Percentiles rank a stretch among this genome's conserved stretches.
Conservation (phyloP, 208 protist species). For the Leishmania turanica region DNA sequence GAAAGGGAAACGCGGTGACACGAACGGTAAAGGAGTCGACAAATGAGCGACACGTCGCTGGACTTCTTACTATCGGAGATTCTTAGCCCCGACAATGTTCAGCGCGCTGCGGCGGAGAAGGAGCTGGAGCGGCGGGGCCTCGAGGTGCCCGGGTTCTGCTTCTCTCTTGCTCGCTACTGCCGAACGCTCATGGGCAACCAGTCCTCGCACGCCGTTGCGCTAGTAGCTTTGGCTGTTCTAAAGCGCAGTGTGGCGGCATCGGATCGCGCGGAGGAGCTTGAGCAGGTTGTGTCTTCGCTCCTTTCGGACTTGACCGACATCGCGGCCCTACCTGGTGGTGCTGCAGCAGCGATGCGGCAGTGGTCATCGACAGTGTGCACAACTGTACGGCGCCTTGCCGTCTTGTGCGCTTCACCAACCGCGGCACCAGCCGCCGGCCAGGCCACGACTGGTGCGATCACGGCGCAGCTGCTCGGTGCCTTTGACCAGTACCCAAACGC, state of each 20-base stretch:
- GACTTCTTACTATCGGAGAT: conserved; percentile 36
- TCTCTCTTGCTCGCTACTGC: conserved; percentile 27
- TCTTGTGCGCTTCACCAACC: background rate
- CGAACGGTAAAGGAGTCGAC: background rate
- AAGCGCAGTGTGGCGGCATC: conserved; percentile 37
- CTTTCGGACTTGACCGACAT: conserved; percentile 13
- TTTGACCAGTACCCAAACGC: conserved; percentile 12
- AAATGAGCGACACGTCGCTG: conserved; percentile 18
- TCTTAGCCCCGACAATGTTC: conserved; percentile 51
- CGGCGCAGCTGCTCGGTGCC: conserved; percentile 8
- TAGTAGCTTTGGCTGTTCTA: conserved; percentile 51
- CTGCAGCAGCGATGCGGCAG: conserved; percentile 8
- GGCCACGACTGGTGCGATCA: background rate
- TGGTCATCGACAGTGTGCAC: conserved; percentile 9
- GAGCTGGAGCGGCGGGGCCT: conserved; percentile 39
- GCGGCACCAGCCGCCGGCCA: background rate
- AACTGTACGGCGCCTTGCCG: conserved; percentile 20
- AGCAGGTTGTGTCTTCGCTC: conserved; percentile 18
- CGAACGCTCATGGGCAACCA: conserved; percentile 4
- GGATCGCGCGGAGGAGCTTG: conserved; percentile 13
- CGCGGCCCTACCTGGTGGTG: conserved; percentile 1
- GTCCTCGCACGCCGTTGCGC: conserved; percentile 9
- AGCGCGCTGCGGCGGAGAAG: conserved; percentile 40
- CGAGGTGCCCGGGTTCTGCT: conserved; percentile 31
- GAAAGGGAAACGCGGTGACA: background rate